These are phyloP conservation scores for Aspergillus coremiiformis DNA, from an alignment of 495 filamentous ascomycete species.

Conservation along the genomic window DNA sequence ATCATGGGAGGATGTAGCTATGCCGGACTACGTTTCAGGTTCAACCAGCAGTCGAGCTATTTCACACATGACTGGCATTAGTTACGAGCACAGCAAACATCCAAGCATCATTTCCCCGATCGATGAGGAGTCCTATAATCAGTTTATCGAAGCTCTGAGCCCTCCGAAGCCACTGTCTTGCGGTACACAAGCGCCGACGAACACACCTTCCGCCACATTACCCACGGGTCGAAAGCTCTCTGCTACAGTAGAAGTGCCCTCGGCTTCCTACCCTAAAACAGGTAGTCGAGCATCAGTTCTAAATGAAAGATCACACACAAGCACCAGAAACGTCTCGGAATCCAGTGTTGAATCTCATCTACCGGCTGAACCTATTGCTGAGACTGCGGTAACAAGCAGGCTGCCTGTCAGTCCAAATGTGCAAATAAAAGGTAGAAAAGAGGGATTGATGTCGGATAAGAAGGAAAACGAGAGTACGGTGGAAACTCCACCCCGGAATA, in stretches of 20 bases:
- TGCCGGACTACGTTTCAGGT: constrained; percentile 45
- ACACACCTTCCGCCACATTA: constrained; percentile 30
- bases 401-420: constrained; percentile 28
- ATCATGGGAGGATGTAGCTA: constrained; percentile 43
- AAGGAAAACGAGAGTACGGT: constrained; percentile 19
- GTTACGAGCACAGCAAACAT: constrained; percentile 40
- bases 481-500: constrained; percentile 10
- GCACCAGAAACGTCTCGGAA: constrained; percentile 27
- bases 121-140: constrained; percentile 33
- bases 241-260: constrained; percentile 28
- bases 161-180: constrained; percentile 31
- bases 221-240: constrained; percentile 23
- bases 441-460: constrained; percentile 17
- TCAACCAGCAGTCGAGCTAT: constrained; percentile 38
- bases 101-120: constrained; percentile 30
- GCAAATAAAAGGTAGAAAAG: constrained; percentile 39
- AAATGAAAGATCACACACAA: constrained; percentile 21
- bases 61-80: constrained; percentile 38
- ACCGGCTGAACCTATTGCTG: constrained; percentile 8
- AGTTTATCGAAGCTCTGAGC: constrained; percentile 36
- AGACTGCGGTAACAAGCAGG: constrained; percentile 13
- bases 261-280: constrained; percentile 22
- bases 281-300: constrained; percentile 16
- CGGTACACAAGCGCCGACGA: constrained; percentile 34
- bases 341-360: constrained; percentile 23